Evolutionary conservation across 1,284 basidiomycete species (phyloP), one percentile per base, ranked within the genome.

Genomic region (Rhizopogon hawkerae): DNA sequence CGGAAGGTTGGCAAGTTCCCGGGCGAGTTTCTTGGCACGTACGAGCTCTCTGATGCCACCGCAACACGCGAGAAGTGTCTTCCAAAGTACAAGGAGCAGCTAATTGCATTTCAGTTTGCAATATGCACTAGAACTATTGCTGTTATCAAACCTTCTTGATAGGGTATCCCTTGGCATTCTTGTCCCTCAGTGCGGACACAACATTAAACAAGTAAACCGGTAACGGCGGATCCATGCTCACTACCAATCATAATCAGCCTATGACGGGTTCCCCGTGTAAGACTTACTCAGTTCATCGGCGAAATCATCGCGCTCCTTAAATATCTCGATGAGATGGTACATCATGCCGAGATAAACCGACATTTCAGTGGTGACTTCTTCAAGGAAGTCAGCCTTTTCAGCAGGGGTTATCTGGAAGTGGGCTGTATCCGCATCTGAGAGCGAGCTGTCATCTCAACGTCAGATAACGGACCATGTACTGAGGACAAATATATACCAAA

Each of bases 61-160:
- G 57, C 94, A 85, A 64, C 91, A 95, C 29, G 90, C 85, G 33
- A 99, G 74, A 26, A 98, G 70, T 0, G 90, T 85, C 69, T 98
- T 99, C 96, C 96, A 99, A 1, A 97, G 72, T 1, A 98, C 79
- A n/a, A 98, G 78, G 13, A 98, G 78, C 2, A 98, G 78, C 90
- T 93, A 62, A 36, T 43, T 18, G 16, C 2, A 31, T 42, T 31
- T 42, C 16, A 42, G 16, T 33, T 51, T 35, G 16, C 51, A 49
- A 52, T 36, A 18, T 52, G 34, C 11, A 11, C 29, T 11, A 13
- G 11, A 23, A 23, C 21, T 5, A 5, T 11, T 18, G 26, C 11
- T 18, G 26, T 7, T 33, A 38, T 37, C 50, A 34, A 53, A 89
- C 91, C 78, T 96, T 96, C 71, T 96, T 97, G 56, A 95, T 89